Base-by-base conservation (phyloP, 2,329 filamentous ascomycete species). In the Alternaria sp. region DNA sequence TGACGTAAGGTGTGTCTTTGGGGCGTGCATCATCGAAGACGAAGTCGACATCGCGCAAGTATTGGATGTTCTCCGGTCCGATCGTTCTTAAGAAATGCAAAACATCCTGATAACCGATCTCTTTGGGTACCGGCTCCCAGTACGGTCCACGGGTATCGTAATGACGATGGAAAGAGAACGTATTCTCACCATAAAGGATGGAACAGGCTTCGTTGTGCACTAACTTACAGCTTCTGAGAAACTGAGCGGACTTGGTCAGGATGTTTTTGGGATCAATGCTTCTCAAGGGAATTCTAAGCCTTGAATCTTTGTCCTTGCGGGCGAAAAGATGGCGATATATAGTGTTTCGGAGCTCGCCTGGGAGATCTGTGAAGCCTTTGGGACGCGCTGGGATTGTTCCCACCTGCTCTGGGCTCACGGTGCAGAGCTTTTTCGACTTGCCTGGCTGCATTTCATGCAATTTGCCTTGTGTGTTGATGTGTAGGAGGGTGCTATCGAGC, bases 151-250 rank as follows among this genome's bases (percentile, higher is more conserved):
- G 78, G 4, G 67, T 76, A n/a, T 63, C 62, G 46, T 62, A 65
- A 55, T 76, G 78, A 38, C 79, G 79, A 41, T 76, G 72, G 61
- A 85, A 82, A 39, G 74, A 62, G 70, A 85, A 85, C 3, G 69
- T 73, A 63, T 85, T 85, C 62, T 83, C 80, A n/a, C 81, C 77
- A 62, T 86, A 86, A 0, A 86, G 74, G 38, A 85, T 77, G 30
- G 74, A 79, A 42, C 81, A 78, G 22, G 75, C 83, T 75, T 85
- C 83, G 32, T 79, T 69, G 49, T 79, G 71, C 22, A 85, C 76
- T 36, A 80, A 72, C 42, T 74, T 78, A 71, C 82, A 84, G 4
- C 80, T 82, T 28, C 80, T 75, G 28, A 86, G 75, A 34, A 86
- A 77, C 5, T 80, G 80, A 3, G 79, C 73, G 12, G 82, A 82